Conservation (phyloP, 257 asterid species). For the Sherardia arvensis region DNA sequence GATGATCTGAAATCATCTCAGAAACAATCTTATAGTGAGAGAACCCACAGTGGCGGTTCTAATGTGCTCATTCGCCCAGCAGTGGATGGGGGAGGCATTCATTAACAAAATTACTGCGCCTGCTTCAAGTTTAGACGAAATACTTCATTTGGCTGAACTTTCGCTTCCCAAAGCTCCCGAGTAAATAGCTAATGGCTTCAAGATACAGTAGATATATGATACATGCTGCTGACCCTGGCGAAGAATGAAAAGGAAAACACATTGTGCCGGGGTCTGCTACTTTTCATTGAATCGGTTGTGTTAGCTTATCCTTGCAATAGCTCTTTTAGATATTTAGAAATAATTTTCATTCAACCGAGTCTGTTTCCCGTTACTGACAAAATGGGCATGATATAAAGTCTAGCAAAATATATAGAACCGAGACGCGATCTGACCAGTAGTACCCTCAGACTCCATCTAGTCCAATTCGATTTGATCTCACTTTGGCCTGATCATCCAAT, state of each 20-base stretch:
- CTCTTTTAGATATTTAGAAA: neutral
- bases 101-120: constrained; percentile 7
- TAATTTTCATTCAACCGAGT: neutral
- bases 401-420: no score
- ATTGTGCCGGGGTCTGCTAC: no score
- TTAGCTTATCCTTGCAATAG: neutral
- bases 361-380: neutral
- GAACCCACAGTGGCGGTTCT: neutral
- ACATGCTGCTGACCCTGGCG: neutral
- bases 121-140: neutral
- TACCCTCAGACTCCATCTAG: no score
- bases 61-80: neutral
- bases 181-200: constrained; percentile 1
- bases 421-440: no score
- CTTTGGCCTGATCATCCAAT: no score
- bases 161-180: neutral
- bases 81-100: constrained; percentile 1
- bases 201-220: neutral
- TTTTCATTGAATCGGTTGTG: neutral
- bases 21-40: neutral
- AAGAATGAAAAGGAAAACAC: neutral
- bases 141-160: neutral
- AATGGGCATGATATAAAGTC: no score
- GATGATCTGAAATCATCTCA: neutral
- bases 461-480: no score